A percentile compares a stretch with the other conserved stretches of the same genome.
Conservation (phyloP, 805 yeast species). For the Wickerhamiella cacticola region DNA sequence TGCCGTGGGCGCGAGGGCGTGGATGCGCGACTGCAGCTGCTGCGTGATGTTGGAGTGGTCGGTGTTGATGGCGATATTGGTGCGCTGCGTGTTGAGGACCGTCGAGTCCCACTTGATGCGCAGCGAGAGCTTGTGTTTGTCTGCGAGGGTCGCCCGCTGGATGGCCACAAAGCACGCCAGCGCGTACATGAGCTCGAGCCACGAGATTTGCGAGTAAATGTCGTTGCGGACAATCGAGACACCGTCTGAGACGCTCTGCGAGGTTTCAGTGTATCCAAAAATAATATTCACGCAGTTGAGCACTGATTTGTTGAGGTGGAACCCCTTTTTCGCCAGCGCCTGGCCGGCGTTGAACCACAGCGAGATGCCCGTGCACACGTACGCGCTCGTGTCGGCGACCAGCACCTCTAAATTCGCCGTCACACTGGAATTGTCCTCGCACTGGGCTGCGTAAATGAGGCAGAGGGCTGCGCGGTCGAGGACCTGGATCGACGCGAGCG, state of each 20-base stretch:
- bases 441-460: slow-evolving; percentile 1
- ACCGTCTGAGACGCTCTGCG: slow-evolving; percentile 1
- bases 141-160: slow-evolving; percentile 1
- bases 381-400: background rate
- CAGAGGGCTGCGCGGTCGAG: slow-evolving; percentile 4
- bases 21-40: background rate
- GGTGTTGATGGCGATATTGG: slow-evolving; percentile 1
- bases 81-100: background rate
- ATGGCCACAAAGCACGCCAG: background rate
- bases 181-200: slow-evolving; percentile 1
- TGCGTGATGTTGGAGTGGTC: background rate
- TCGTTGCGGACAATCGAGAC: background rate
- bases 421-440: background rate
- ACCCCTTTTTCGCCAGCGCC: background rate
- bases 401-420: background rate
- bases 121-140: slow-evolving; percentile 3
- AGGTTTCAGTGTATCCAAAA: slow-evolving; percentile 11
- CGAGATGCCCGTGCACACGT: background rate
- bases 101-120: background rate
- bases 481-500: slow-evolving; percentile 1
- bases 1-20: background rate
- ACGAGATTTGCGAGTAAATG: slow-evolving; percentile 5
- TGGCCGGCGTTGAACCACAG: slow-evolving; percentile 4
- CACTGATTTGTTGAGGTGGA: background rate
- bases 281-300: slow-evolving; percentile 1